phyloP scores from a whole-genome alignment of 225 moss, liverwort and hornwort genomes.

The Thuidium tamariscinum region DNA sequence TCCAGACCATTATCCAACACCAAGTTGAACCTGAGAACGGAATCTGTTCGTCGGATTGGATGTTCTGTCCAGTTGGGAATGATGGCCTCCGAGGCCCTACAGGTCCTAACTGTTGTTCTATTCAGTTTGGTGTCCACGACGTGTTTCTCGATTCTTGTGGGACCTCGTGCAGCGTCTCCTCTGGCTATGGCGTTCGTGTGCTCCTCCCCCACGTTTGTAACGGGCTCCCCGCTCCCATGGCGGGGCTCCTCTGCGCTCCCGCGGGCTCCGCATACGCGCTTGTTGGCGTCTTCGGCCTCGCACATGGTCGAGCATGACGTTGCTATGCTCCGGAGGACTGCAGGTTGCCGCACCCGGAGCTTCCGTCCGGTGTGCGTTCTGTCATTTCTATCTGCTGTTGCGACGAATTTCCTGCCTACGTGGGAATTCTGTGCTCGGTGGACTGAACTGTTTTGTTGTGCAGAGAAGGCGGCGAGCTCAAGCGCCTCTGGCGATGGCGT shows the following conservation, averaged over 20 bases:
- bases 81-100: not conserved
- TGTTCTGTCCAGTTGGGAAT: not conserved
- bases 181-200: slow-evolving; percentile 27
- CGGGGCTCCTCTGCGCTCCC: not conserved
- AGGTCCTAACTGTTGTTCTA: not conserved
- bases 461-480: slow-evolving; percentile 26
- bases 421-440: not conserved
- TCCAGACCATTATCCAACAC: not conserved
- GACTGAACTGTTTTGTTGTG: slow-evolving; percentile 2
- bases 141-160: not conserved
- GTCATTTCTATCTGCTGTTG: not conserved
- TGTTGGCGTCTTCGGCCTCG: slow-evolving; percentile 10
- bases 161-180: not conserved
- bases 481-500: slow-evolving; percentile 13
- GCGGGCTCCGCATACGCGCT: not conserved
- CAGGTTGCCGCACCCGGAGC: not conserved
- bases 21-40: not conserved
- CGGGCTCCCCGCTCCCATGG: not conserved
- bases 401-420: not conserved
- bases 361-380: slow-evolving; percentile 8
- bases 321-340: not conserved
- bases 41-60: not conserved
- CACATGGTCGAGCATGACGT: not conserved
- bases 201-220: not conserved
- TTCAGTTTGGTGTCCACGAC: not conserved